These are phyloP conservation scores for Globisporangium recalcitrans DNA, from an alignment of 352 stramenopile species.

Conservation along the genomic window DNA sequence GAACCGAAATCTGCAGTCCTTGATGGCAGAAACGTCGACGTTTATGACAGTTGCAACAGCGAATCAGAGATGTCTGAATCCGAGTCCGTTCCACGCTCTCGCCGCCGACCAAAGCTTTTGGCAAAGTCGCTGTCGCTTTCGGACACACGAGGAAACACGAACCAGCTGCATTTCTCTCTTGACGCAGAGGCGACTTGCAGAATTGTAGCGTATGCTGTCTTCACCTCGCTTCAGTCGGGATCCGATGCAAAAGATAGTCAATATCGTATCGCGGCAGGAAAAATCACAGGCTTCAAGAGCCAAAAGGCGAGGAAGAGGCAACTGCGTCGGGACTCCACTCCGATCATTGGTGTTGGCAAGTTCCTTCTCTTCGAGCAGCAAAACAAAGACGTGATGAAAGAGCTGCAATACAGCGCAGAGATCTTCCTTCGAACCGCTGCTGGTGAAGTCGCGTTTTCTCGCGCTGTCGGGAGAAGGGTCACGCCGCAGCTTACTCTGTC, in stretches of 20 bases:
- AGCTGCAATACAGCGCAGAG: slow-evolving; percentile 85
- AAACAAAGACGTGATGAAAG: slow-evolving; percentile 90
- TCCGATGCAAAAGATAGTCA: slow-evolving; percentile 19
- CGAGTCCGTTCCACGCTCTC: slow-evolving; percentile 31
- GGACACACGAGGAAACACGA: slow-evolving; percentile 30
- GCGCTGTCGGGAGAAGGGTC: slow-evolving; percentile 51
- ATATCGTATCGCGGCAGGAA: slow-evolving; percentile 14
- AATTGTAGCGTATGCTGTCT: slow-evolving; percentile 76
- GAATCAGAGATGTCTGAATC: slow-evolving; percentile 83
- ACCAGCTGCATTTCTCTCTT: slow-evolving; percentile 77
- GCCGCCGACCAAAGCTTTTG: slow-evolving; percentile 19
- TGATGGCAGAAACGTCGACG: slow-evolving; percentile 33
- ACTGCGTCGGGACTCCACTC: slow-evolving; percentile 61
- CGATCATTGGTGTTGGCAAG: slow-evolving; percentile 67
- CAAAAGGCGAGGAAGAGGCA: slow-evolving; percentile 72
- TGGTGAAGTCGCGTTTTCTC: slow-evolving; percentile 71
- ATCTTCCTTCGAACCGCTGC: slow-evolving; percentile 66
- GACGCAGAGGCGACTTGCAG: slow-evolving; percentile 78
- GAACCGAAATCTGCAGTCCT: slow-evolving; percentile 30
- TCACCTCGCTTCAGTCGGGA: slow-evolving; percentile 41
- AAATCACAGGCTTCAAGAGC: slow-evolving; percentile 28
- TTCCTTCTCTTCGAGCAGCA: slow-evolving; percentile 87
- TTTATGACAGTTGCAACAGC: slow-evolving; percentile 79
- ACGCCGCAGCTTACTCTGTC: slow-evolving; percentile 37
- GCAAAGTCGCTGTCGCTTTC: slow-evolving; percentile 20